These are phyloP conservation scores for Erodium chrysanthum DNA, from an alignment of 441 rosid genomes.

Conservation along the genomic window DNA sequence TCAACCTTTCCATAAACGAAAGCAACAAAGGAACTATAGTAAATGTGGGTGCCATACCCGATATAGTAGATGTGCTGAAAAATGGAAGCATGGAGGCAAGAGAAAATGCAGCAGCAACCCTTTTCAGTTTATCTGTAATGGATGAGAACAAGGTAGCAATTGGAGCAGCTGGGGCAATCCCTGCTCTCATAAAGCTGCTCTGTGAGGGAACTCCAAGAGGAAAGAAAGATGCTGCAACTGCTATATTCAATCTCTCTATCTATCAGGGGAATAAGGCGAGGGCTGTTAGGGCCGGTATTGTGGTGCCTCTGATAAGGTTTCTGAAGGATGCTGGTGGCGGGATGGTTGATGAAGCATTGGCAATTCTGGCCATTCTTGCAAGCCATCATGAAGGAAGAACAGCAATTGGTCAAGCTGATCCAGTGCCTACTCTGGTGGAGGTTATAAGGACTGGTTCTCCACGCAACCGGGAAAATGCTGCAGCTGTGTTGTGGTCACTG, in stretches of 20 bases:
- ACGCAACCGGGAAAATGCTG: slow-evolving; percentile 79
- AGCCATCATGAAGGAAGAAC: slow-evolving; percentile 79
- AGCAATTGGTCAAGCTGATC: slow-evolving; percentile 63
- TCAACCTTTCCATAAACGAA: slow-evolving; percentile 90
- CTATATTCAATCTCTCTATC: slow-evolving; percentile 79
- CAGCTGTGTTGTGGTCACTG: slow-evolving; percentile 70
- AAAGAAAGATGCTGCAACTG: slow-evolving; percentile 93
- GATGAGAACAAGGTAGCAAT: slow-evolving; percentile 93
- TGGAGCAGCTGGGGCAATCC: slow-evolving; percentile 93
- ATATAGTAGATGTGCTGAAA: slow-evolving; percentile 73
- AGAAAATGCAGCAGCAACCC: slow-evolving; percentile 97
- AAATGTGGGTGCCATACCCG: slow-evolving; percentile 86
- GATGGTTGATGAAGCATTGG: slow-evolving; percentile 94
- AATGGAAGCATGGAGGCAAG: slow-evolving; percentile 95
- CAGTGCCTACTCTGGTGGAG: slow-evolving; percentile 64
- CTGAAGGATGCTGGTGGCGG: slow-evolving; percentile 90
- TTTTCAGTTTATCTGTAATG: slow-evolving; percentile 81
- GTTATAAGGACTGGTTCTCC: slow-evolving; percentile 80
- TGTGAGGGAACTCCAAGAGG: slow-evolving; percentile 89
- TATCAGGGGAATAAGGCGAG: slow-evolving; percentile 96
- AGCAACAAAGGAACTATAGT: slow-evolving; percentile 81
- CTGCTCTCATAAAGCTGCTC: slow-evolving; percentile 70
- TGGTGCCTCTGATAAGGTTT: slow-evolving; percentile 54
- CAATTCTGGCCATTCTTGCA: slow-evolving; percentile 79
- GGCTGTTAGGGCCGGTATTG: slow-evolving; percentile 85